Evolutionary conservation across 2,329 filamentous ascomycete genomes (phyloP).

Genomic region (Claviceps maximensis): DNA sequence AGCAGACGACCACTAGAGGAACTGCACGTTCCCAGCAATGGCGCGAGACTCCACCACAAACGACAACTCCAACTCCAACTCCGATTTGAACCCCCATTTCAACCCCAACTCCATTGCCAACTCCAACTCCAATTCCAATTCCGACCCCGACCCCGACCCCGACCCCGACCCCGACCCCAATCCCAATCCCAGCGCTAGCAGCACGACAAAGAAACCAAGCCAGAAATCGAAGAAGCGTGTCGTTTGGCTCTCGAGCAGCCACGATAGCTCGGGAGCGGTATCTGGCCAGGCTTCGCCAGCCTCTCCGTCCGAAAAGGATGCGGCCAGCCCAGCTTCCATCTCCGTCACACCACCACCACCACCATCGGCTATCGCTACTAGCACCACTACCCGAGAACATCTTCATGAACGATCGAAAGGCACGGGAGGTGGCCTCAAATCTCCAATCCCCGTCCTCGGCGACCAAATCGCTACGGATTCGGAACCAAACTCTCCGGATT

Average conservation of each 20-base stretch:
- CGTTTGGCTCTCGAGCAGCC: slow-evolving; percentile 22
- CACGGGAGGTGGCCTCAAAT: not conserved
- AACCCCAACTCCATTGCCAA: slow-evolving; percentile 15
- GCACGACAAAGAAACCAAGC: slow-evolving; percentile 13
- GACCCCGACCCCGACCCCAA: slow-evolving; percentile 12
- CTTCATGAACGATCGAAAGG: not conserved
- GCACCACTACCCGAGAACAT: not conserved
- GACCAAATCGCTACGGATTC: not conserved
- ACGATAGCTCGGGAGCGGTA: slow-evolving; percentile 8
- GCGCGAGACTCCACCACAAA: slow-evolving; percentile 13
- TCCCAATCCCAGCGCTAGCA: slow-evolving; percentile 10
- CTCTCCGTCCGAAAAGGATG: slow-evolving; percentile 4
- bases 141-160: too few relatives aligned
- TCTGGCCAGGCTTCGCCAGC: slow-evolving; percentile 4
- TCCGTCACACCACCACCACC: not conserved
- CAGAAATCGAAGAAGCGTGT: slow-evolving; percentile 29
- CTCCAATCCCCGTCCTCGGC: not conserved
- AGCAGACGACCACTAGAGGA: slow-evolving; percentile 7
- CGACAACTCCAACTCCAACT: slow-evolving; percentile 14
- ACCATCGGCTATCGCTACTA: too few relatives aligned
- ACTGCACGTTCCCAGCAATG: slow-evolving; percentile 10
- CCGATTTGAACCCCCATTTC: too few relatives aligned
- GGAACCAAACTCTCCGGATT: slow-evolving; percentile 8
- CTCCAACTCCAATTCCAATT: slow-evolving; percentile 14
- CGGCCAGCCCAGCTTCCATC: slow-evolving; percentile 9